These are phyloP conservation scores for Paraphoma chrysanthemicola DNA, from an alignment of 2,329 filamentous ascomycete genomes.

Conservation along the genomic window DNA sequence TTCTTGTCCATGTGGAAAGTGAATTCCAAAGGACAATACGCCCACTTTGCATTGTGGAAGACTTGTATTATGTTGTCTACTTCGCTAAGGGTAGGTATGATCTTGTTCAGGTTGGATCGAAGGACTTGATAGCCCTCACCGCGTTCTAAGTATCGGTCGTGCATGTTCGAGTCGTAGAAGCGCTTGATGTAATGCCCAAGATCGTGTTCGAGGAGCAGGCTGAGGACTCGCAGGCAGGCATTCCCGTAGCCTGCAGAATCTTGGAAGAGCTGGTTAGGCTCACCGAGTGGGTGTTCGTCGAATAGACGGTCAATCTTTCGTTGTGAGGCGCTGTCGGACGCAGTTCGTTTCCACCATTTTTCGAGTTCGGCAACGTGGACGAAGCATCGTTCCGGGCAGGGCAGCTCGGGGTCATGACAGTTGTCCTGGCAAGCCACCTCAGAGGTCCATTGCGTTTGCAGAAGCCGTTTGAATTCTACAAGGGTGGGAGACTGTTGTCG, in stretches of 20 bases:
- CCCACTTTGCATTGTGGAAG: conserved; percentile 30
- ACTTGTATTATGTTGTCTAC: conserved; percentile 8
- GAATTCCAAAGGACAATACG: conserved; percentile 24
- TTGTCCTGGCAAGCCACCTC: conserved; percentile 10
- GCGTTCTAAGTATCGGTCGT: conserved; percentile 17
- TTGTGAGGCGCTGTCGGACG: not conserved
- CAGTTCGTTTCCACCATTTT: conserved; percentile 10
- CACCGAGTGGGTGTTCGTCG: not conserved
- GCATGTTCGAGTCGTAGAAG: conserved; percentile 20
- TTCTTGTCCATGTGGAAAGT: conserved; percentile 10
- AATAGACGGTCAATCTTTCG: conserved; percentile 5
- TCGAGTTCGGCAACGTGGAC: conserved; percentile 12
- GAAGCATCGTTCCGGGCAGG: conserved; percentile 6
- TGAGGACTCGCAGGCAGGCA: conserved; percentile 29
- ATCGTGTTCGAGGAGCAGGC: conserved; percentile 25
- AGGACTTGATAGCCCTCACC: not conserved
- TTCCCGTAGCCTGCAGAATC: conserved; percentile 2
- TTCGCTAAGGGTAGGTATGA: not conserved
- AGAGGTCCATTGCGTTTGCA: conserved; percentile 13
- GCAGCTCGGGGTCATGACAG: conserved; percentile 5
- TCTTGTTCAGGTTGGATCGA: not conserved
- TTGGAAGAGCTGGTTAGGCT: not conserved
- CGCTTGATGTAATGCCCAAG: conserved; percentile 23
- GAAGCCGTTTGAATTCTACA: conserved; percentile 1
- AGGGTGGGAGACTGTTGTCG: not conserved